Base-by-base conservation (phyloP, 768 basidiomycete species). In the Dendrothele bispora region DNA sequence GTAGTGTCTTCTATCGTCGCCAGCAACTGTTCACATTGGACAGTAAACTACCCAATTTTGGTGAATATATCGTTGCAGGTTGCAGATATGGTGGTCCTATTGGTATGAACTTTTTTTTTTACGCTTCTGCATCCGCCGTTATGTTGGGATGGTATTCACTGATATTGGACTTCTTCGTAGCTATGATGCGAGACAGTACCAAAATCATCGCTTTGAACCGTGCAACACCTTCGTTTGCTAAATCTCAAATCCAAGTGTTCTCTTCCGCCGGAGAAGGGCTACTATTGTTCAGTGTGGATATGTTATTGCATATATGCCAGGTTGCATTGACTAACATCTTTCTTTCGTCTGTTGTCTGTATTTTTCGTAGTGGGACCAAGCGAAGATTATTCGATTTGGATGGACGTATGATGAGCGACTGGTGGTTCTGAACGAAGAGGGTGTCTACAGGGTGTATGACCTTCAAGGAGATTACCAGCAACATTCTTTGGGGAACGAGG, bases 21-120 rank as follows among this genome's bases (percentile, higher is more conserved):
- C 83, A 93, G 55, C 86, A 88, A 52, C 73, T 93, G 20, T 98
- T 98, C 62, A 81, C 86, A 1, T 82, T 91, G 46, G 74, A 82
- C 11, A 92, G 87, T 56, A 88, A 87, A 58, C 70, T 91, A 5
- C 85, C 86, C 3, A 80, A 89, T 63, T 69, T 98, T 24, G 72
- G 75, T 17, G 91, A 95, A 65, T 91, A 87, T 62, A 70, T 89
- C 45, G 67, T 92, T 29, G 84, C 88, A 21, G 89, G 86, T 18
- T 93, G 91, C 62, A 80, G 82, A 35, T 82, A 89, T 65, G 92
- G 92, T 28, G 95, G 95, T 14, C 95, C 94, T 11, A 73, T 97
- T 62, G 94, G 94, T 93, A 48, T 48, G 72, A n/a, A n/a, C n/a
- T n/a, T n/a, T n/a, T n/a, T n/a, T n/a, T n/a, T n/a, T n/a, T n/a